These are phyloP conservation scores for Westerdykella aurantiaca DNA, from an alignment of 2,329 filamentous ascomycete genomes.

Conservation along the genomic window DNA sequence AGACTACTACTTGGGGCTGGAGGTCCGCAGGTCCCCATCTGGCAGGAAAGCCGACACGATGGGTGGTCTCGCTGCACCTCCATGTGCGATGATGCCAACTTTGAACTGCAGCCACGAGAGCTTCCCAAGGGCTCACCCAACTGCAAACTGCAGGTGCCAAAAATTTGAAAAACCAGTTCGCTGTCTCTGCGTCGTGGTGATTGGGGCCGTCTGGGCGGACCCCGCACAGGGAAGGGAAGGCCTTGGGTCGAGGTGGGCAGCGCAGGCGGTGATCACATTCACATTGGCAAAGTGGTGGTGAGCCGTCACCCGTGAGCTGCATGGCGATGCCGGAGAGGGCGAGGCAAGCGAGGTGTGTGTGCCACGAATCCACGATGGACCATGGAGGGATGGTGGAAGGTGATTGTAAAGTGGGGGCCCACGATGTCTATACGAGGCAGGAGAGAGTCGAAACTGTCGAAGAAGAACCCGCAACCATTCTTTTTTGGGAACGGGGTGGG, in stretches of 20 bases:
- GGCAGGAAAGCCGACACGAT: slow-evolving; percentile 23
- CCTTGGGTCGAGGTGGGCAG: too few relatives aligned
- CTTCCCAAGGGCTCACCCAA: too few relatives aligned
- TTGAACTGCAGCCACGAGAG: slow-evolving; percentile 10
- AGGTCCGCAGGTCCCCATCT: slow-evolving; percentile 16
- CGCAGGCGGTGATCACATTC: slow-evolving; percentile 10
- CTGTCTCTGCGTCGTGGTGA: slow-evolving; percentile 1
- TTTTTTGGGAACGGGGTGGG: too few relatives aligned
- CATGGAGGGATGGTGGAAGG: slow-evolving; percentile 2
- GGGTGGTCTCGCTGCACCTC: neutral
- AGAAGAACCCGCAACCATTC: too few relatives aligned
- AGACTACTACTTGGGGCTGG: neutral
- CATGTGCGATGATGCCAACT: slow-evolving; percentile 10
- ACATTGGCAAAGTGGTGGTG: slow-evolving; percentile 16
- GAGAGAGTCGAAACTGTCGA: too few relatives aligned
- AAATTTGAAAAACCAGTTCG: too few relatives aligned
- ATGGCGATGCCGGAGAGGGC: slow-evolving; percentile 19
- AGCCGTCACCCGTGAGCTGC: too few relatives aligned
- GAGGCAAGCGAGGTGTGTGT: slow-evolving; percentile 1
- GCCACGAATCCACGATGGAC: slow-evolving; percentile 11
- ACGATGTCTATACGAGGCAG: too few relatives aligned
- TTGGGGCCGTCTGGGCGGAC: slow-evolving; percentile 1
- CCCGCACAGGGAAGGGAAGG: slow-evolving; percentile 11
- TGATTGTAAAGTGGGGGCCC: neutral
- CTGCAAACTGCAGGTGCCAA: neutral